Percentiles rank a stretch among this genome's conserved stretches.
phyloP scores from a whole-genome alignment of 495 filamentous ascomycete genomes.

The Letharia columbiana region DNA sequence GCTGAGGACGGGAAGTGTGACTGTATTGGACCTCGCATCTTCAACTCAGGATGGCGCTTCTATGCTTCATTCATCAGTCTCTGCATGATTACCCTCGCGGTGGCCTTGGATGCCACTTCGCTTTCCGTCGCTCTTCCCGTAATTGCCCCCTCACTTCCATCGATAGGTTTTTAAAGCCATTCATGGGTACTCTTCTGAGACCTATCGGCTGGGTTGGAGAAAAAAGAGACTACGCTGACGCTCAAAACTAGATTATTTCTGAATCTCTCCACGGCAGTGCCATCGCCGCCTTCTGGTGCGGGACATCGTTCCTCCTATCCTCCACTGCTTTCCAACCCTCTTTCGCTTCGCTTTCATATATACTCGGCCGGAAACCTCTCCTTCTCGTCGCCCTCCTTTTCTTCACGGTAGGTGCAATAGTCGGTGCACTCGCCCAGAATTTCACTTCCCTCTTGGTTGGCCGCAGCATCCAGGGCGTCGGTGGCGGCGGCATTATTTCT shows the following conservation, averaged over 20 bases:
- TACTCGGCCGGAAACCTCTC: conserved; percentile 45
- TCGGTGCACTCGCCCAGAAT: conserved; percentile 44
- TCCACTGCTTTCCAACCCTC: conserved; percentile 62
- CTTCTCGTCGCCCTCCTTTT: conserved; percentile 39
- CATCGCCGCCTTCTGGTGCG: conserved; percentile 56
- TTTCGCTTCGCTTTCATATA: conserved; percentile 50
- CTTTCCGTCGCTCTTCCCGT: conserved; percentile 51
- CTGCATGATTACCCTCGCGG: conserved; percentile 41
- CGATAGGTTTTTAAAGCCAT: too few relatives aligned
- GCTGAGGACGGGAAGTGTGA: neutral
- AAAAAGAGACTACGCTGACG: neutral
- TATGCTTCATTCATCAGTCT: conserved; percentile 39
- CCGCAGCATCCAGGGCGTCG: conserved; percentile 47
- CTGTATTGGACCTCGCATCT: neutral
- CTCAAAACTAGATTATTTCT: conserved; percentile 38
- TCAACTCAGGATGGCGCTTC: conserved; percentile 35
- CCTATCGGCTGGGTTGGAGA: neutral
- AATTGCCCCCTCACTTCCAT: neutral
- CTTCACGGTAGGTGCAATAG: conserved; percentile 41
- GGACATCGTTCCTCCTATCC: conserved; percentile 66
- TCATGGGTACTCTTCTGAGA: neutral
- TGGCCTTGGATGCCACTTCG: conserved; percentile 52
- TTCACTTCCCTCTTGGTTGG: conserved; percentile 48
- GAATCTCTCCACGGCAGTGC: conserved; percentile 41
- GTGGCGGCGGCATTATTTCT: conserved; percentile 43